Percentiles rank a stretch among this genome's conserved stretches.
Evolutionary conservation across 1,284 basidiomycete species (phyloP).

Genomic region (Hortiboletus rubellus): DNA sequence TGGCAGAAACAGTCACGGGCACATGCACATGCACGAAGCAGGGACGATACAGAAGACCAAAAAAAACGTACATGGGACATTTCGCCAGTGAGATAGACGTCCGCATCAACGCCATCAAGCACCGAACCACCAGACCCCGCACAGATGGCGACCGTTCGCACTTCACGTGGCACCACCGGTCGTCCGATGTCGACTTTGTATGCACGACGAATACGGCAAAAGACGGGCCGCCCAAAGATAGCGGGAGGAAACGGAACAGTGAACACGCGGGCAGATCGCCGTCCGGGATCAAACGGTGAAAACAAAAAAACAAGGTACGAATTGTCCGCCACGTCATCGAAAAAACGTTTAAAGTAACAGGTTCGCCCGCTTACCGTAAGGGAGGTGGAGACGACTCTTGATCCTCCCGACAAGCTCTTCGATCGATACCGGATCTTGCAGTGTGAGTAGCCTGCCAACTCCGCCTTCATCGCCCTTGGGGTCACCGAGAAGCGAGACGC

Average conservation of each 20-base stretch:
- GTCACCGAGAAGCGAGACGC: constrained; percentile 42
- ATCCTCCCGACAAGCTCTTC: constrained; percentile 62
- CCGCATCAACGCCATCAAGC: constrained; percentile 67
- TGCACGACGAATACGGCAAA: constrained; percentile 12
- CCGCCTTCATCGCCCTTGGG: constrained; percentile 53
- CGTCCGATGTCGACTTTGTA: constrained; percentile 75
- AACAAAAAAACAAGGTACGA: neutral
- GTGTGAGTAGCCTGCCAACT: constrained; percentile 65
- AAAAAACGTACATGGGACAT: constrained; percentile 74
- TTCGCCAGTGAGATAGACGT: constrained; percentile 90
- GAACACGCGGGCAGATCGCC: constrained; percentile 17
- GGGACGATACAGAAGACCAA: constrained; percentile 4
- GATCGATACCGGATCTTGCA: constrained; percentile 58
- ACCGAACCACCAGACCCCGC: constrained; percentile 82
- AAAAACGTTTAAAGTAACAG: constrained; percentile 12
- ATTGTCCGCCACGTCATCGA: constrained; percentile 14
- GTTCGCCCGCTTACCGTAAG: constrained; percentile 50
- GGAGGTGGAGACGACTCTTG: constrained; percentile 66
- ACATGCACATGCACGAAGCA: constrained; percentile 7
- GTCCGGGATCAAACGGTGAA: constrained; percentile 11
- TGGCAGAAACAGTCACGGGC: constrained; percentile 10
- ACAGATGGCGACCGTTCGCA: constrained; percentile 74
- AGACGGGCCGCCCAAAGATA: neutral
- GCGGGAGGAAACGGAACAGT: constrained; percentile 9
- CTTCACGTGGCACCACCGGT: constrained; percentile 38